Base-by-base conservation (phyloP, 805 yeast genomes). In the Ogataea nonfermentans region DNA sequence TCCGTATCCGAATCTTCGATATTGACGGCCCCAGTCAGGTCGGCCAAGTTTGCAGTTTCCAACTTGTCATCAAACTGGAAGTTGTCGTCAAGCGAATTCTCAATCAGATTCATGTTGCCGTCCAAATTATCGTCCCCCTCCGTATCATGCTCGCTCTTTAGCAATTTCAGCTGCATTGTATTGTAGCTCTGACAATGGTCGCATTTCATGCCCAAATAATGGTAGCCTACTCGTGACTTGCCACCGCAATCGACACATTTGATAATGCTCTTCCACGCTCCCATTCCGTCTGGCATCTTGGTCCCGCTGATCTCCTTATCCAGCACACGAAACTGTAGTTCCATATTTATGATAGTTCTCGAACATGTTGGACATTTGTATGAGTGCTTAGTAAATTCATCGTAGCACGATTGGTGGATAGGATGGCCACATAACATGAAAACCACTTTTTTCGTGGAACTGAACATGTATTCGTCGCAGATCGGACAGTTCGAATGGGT, bases 381-480 rank as follows among this genome's bases (percentile, higher is more conserved):
- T 11, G 85, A 78, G 57, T 84, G 88, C 49, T 79, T 74, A n/a
- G 86, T 77, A 58, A 84, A 80, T 48, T 86, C 91, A 46, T 81
- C 81, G 59, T 79, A 89, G 61, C 98, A 90, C 19, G 61, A 55
- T 59, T 88, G 87, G 64, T 90, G 98, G 43, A 90, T 90, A 26
- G 95, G 86, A 63, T 90, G 98, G 2, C 97, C 96, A 64, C 98
- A 90, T 34, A 74, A 69, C 96, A 90, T 88, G 59, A 90, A 89
- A 14, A 88, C 95, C 29, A 89, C 95, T 9, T 88, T 81, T 56
- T 70, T 73, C 6, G 84, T 78, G 4, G 93, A 81, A 11, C 88
- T 84, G 59, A 90, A 90, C 77, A 90, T 77, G 60, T 81, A 89
- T 52, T 89, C 97, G 42, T 84, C 86, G 63, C 97, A 90, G 25